These are phyloP conservation scores for Scedosporium aurantiacum DNA, from an alignment of 2,329 filamentous ascomycete genomes.

Conservation along the genomic window DNA sequence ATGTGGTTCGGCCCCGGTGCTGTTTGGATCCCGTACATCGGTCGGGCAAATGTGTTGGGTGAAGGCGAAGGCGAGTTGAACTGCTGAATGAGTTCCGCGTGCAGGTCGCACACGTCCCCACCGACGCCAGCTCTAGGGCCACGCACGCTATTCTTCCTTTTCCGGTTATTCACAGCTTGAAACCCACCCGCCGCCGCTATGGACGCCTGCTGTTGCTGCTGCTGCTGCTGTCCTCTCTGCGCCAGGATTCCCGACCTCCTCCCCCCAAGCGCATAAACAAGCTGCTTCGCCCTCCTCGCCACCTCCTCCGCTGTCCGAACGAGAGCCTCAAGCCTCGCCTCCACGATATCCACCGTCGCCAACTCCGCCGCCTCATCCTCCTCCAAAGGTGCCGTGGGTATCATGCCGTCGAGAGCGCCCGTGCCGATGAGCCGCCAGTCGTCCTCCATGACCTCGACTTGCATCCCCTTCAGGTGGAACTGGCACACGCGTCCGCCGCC, in stretches of 20 bases:
- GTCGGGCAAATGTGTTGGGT: neutral
- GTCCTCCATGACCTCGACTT: conserved; percentile 78
- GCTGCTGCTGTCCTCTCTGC: conserved; percentile 12
- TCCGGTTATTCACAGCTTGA: neutral
- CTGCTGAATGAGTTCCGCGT: conserved; percentile 45
- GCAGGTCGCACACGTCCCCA: conserved; percentile 30
- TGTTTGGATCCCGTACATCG: neutral
- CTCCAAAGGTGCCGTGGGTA: conserved; percentile 67
- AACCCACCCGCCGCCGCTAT: neutral
- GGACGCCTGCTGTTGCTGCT: neutral
- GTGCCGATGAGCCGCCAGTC: conserved; percentile 78
- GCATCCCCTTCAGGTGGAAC: conserved; percentile 69
- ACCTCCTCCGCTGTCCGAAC: conserved; percentile 73
- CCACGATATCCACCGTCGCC: conserved; percentile 72
- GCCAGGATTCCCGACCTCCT: conserved; percentile 53
- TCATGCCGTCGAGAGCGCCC: conserved; percentile 67
- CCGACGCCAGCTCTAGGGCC: neutral
- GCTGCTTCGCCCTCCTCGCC: conserved; percentile 51
- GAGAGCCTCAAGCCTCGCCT: conserved; percentile 64
- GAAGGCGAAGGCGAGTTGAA: conserved; percentile 20
- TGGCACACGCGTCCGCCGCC: conserved; percentile 66
- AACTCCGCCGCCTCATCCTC: conserved; percentile 82
- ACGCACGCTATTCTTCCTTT: neutral
- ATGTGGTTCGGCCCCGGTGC: neutral
- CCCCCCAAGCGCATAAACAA: conserved; percentile 70